Evolutionary conservation across 208 protist genomes (phyloP), one percentile per base, ranked within the genome.

Genomic region (Trypanosoma rangeli): DNA sequence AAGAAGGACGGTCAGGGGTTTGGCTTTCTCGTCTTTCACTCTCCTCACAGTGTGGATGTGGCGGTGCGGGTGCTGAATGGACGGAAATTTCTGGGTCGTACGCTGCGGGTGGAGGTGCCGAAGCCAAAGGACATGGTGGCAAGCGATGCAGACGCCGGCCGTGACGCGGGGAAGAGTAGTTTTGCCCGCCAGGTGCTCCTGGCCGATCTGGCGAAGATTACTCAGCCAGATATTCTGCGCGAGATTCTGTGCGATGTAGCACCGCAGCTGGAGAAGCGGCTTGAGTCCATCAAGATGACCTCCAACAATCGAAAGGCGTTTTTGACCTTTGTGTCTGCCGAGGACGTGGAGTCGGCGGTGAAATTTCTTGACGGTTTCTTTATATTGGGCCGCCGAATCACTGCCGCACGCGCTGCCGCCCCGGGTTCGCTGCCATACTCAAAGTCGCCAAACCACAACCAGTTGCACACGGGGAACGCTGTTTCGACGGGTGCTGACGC

Each of bases 221-320:
- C 87, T 15, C 84, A 97, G 67, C 84, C 87, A 10, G 90, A 97
- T 68, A 91, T 97, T 37, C 86, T 97, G 24, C 86, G 87, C 8
- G 89, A 94, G 73, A 85, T 96, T 62, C 79, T 97, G 57, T 78
- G 88, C 39, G 93, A 96, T 49, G 82, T 94, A 1, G 87, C 88
- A 9, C 93, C 90, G 54, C 84, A 94, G 77, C 78, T 96, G 60
- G 87, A 94, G 73, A 83, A 85, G 75, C 91, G 84, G 61, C 64
- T 97, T 20, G 85, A 95, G 64, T 78, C 82, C 9, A 87, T 97
- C 60, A 97, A 97, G 78, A 94, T 96, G 87, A 93, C 89, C n/a
- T 90, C 86, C 22, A 82, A 82, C 46, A 94, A 94, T 72, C 88
- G 92, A 50, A 96, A 96, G 71, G 92, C 92, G 12, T 96, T 96